Base-by-base conservation (phyloP, 1,139 yeast species). In the Hemisphaericaspora subhashii region DNA sequence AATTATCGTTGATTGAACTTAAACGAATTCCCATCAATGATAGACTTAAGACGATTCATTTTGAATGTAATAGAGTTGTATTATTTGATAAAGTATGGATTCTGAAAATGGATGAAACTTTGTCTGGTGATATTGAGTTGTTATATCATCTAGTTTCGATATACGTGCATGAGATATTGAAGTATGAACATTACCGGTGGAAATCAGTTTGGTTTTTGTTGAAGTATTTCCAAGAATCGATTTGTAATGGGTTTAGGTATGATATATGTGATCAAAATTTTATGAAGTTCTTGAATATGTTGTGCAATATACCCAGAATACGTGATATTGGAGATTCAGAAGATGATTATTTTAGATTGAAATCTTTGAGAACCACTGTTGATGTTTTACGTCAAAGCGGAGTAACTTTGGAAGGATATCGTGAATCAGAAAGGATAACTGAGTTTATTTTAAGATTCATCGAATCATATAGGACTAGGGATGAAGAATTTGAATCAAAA, bases 381-480 rank as follows among this genome's bases (percentile, higher is more conserved):
- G 21, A 32, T 5, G 49, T 64, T 2, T 40, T 58, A 11, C 35
- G 31, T 5, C 39, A 46, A 15, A 45, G 58, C 1, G 50, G 33
- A 35, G 42, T 43, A 11, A 26, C 59, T 2, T 65, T 55, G 43
- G 66, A 67, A 26, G 76, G 76, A 1, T 70, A 57, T 43, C 57
- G 53, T 30, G 76, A 70, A 35, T 50, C 48, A 28, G 36, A 33
- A n/a, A 35, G 3, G 15, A 18, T 29, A 11, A 29, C 32, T 9
- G 32, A 29, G 18, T 18, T 18, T 12, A 12, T 18, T 10, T 29
- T 17, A 29, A 10, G 23, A 13, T 11, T 33, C 22, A 18, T 33
- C 20, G 25, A 26, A 36, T 3, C 25, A 15, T 3, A 15, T 18
- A 29, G 21, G 14, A 8, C 11, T 15, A 5, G 8, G 3, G 14